phyloP scores from a whole-genome alignment of 352 stramenopile species.

The Globisporangium sylvaticum region DNA sequence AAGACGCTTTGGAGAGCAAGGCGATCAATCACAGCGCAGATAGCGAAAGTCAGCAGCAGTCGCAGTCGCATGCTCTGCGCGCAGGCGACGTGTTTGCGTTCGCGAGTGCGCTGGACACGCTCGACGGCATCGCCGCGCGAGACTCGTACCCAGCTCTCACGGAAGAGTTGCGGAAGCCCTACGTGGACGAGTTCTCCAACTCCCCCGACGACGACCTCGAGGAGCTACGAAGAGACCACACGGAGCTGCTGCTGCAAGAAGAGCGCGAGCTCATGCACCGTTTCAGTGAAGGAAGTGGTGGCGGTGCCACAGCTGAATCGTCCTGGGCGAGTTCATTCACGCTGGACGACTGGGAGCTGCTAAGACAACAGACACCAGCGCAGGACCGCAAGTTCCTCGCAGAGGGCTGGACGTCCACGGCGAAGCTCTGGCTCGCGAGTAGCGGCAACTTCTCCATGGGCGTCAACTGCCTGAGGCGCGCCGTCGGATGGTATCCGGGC shows the following conservation, averaged over 20 bases:
- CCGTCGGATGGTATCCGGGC: conserved; percentile 20
- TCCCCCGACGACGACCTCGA: conserved; percentile 7
- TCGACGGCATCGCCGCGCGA: neutral
- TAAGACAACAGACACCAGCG: conserved; percentile 11
- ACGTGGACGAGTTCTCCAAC: conserved; percentile 9
- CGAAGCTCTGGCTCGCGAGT: conserved; percentile 10
- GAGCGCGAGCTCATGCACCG: conserved; percentile 9
- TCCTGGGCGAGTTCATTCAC: conserved; percentile 18
- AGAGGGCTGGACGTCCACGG: conserved; percentile 18
- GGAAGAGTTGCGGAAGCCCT: neutral
- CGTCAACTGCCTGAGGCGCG: conserved; percentile 28
- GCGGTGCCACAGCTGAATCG: conserved; percentile 1
- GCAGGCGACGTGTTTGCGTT: conserved; percentile 5
- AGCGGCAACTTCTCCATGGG: conserved; percentile 11
- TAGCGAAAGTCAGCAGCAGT: neutral
- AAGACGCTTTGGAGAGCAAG: neutral
- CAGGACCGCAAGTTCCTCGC: conserved; percentile 15
- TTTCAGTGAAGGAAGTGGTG: conserved; percentile 1
- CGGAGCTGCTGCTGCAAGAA: neutral
- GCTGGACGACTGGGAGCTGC: conserved; percentile 17
- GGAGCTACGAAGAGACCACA: neutral
- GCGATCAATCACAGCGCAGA: neutral
- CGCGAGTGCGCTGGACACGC: conserved; percentile 1
- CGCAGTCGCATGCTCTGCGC: neutral
- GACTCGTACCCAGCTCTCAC: neutral